These are phyloP conservation scores for Sordariomycetes sp. DNA, from an alignment of 2,329 filamentous ascomycete species.

Conservation along the genomic window DNA sequence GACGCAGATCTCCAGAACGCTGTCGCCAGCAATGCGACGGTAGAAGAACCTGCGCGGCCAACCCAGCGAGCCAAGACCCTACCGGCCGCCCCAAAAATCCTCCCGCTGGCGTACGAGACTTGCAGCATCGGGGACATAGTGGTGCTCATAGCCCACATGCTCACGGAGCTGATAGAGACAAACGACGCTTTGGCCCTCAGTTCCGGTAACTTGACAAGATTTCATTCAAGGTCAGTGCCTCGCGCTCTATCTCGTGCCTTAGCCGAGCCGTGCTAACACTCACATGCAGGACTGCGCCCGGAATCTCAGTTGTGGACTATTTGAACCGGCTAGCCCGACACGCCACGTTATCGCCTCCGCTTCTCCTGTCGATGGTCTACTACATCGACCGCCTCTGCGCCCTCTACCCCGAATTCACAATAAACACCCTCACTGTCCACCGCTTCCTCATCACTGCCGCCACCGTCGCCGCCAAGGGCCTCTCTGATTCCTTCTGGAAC, in stretches of 20 bases:
- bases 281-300: constrained; percentile 49
- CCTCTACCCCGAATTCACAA: constrained; percentile 86
- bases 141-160: constrained; percentile 83
- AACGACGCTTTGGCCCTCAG: constrained; percentile 78
- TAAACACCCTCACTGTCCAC: constrained; percentile 92
- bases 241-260: background rate
- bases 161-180: constrained; percentile 84
- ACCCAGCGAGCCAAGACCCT: constrained; percentile 42
- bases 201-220: constrained; percentile 70
- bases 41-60: constrained; percentile 11
- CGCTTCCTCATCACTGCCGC: constrained; percentile 93
- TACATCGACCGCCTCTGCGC: constrained; percentile 94
- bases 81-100: constrained; percentile 34
- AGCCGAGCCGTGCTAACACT: background rate
- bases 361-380: constrained; percentile 97
- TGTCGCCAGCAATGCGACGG: constrained; percentile 14
- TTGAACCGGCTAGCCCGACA: constrained; percentile 85
- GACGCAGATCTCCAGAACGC: constrained; percentile 12
- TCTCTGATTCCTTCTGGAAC: constrained; percentile 97
- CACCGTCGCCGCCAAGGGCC: constrained; percentile 87
- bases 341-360: constrained; percentile 81
- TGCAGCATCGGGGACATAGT: constrained; percentile 80
- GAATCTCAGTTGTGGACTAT: constrained; percentile 90
- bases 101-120: constrained; percentile 67
- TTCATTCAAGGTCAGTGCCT: constrained; percentile 70